A percentile compares a stretch with the other conserved stretches of the same genome.
Evolutionary conservation across 306 rosid species (phyloP).

Genomic region (Inga laurina): DNA sequence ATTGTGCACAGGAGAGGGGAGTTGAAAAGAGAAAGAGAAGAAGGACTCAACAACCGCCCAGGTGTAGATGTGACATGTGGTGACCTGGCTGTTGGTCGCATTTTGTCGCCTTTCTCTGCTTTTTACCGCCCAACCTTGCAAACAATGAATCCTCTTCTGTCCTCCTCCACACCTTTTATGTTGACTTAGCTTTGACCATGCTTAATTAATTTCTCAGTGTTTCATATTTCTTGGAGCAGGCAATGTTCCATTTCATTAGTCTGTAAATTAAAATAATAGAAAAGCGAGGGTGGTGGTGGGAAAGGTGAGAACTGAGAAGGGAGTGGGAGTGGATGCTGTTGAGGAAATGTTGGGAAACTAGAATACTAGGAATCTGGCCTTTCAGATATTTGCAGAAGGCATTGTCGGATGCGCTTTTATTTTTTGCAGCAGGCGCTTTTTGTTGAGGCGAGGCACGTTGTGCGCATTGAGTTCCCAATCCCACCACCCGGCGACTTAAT

Average conservation of each 20-base stretch:
- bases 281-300: background rate
- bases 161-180: background rate
- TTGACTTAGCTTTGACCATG: background rate
- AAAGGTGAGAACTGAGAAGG: background rate
- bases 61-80: slow-evolving; percentile 20
- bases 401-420: background rate
- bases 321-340: background rate
- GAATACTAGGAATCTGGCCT: slow-evolving; percentile 8
- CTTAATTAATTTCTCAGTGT: background rate
- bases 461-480: background rate
- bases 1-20: background rate
- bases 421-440: slow-evolving; percentile 7
- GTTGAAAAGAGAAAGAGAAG: background rate
- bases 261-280: background rate
- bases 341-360: background rate
- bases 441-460: slow-evolving; percentile 1
- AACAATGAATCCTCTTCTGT: background rate
- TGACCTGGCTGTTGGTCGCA: slow-evolving; percentile 56
- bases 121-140: background rate
- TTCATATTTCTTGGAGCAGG: background rate
- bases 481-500: background rate
- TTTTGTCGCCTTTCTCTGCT: slow-evolving; percentile 48
- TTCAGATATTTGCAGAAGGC: slow-evolving; percentile 9
- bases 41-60: background rate
- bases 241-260: background rate